Percentiles rank a stretch among this genome's conserved stretches.
Evolutionary conservation across 768 basidiomycete species (phyloP).

Genomic region (Mycena rosella): DNA sequence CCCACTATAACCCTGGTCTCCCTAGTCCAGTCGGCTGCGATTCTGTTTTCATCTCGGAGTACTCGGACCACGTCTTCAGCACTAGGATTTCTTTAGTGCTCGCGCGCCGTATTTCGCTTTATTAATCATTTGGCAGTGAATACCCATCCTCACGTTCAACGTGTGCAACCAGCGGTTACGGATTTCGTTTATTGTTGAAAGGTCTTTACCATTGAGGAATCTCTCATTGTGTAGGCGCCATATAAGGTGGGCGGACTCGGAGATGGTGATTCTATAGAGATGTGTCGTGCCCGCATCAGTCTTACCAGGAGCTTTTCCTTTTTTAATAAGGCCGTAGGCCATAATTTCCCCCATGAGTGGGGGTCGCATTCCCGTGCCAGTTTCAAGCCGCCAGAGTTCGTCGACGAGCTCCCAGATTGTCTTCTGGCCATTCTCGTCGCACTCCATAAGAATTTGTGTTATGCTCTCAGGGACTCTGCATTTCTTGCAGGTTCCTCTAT

Average conservation of each 20-base stretch:
- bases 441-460: too few species aligned
- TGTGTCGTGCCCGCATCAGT: neutral
- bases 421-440: too few species aligned
- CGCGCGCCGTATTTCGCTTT: constrained; percentile 20
- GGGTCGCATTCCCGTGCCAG: neutral
- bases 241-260: constrained; percentile 24
- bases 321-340: constrained; percentile 17
- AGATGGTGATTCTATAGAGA: constrained; percentile 15
- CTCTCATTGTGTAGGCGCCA: constrained; percentile 19
- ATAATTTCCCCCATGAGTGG: too few species aligned
- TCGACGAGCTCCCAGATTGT: neutral
- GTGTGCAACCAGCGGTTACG: constrained; percentile 14
- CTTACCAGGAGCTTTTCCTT: neutral
- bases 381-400: too few species aligned
- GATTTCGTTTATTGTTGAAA: neutral
- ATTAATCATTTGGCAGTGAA: constrained; percentile 9
- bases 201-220: neutral
- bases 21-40: constrained; percentile 28
- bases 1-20: constrained; percentile 39
- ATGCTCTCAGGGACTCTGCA: too few species aligned
- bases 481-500: too few species aligned
- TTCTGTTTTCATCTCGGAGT: constrained; percentile 16
- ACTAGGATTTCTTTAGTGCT: constrained; percentile 19
- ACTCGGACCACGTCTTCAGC: constrained; percentile 26
- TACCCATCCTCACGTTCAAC: neutral